Evolutionary conservation across 257 asterid genomes (phyloP), one percentile per base, ranked within the genome.

Genomic region (Nicotiana tomentosiformis): DNA sequence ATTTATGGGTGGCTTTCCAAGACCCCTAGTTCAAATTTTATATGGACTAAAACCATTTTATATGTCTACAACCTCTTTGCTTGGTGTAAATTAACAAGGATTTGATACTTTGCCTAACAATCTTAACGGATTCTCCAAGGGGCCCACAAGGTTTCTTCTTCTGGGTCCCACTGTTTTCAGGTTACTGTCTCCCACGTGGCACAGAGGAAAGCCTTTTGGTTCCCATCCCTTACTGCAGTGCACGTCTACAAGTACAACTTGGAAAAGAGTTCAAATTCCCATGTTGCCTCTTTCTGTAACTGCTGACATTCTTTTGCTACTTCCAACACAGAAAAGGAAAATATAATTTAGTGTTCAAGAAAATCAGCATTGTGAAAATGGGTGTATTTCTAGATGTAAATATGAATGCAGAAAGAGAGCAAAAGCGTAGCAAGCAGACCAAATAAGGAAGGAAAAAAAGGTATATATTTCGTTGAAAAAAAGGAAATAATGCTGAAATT

Each of bases 211-310:
- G 26, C 18, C 49, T 23, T 80, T 74, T 67, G 83, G 85, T 76
- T 60, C 58, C 64, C 70, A 70, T 83, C 4, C 17, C 68, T 23
- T 83, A 83, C 77, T 82, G 86, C 65, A 39, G 39, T 60, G 90
- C 93, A 89, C 91, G 93, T 88, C 93, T 82, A 58, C 86, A 67
- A 56, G 4, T 39, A 4, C 14, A 62, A 14, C 32, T 20, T 4
- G 30, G 3, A 58, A 58, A 58, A 20, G 37, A 70, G 58, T 43
- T 70, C 35, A 70, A 20, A 12, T 5, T 4, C 26, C 16, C 60
- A 43, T 43, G 60, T 80, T 79, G 58, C 14, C n/a, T 33, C 26
- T 58, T 58, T 53, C 58, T 53, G 58, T 18, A 53, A 53, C 58
- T 58, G 26, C 65, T 58, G 29, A 18, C 5, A 58, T 58, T 69